A percentile compares a stretch with the other conserved stretches of the same genome.
Conservation (phyloP, 179 eudicot genomes). For the Spinacia oleracea region DNA sequence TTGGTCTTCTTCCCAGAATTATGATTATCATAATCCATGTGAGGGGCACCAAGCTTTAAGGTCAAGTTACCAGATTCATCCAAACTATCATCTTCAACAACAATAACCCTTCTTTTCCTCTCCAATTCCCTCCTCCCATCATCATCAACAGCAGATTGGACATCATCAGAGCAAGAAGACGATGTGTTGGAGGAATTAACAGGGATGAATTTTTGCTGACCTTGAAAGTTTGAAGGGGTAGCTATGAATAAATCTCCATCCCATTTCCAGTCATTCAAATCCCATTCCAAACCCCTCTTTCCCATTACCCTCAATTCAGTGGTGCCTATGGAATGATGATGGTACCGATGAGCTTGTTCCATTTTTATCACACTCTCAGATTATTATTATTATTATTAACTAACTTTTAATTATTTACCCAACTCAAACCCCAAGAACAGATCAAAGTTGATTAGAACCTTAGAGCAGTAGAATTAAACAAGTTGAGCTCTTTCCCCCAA, state of each 20-base stretch:
- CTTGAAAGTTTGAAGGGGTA: conserved; percentile 38
- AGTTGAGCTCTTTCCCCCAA: conserved; percentile 26
- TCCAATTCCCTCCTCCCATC: conserved; percentile 51
- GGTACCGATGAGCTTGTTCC: conserved; percentile 45
- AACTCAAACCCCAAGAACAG: conserved; percentile 13
- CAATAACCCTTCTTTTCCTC: conserved; percentile 51
- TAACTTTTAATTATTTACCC: too few relatives aligned
- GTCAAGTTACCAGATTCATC: conserved; percentile 48
- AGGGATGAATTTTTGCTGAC: conserved; percentile 46
- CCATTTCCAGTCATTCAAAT: conserved; percentile 86
- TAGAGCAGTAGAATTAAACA: conserved; percentile 24
- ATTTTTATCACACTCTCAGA: conserved; percentile 16
- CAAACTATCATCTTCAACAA: conserved; percentile 44
- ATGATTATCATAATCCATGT: neutral
- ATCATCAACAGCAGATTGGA: conserved; percentile 29
- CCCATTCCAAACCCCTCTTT: conserved; percentile 66
- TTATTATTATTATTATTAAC: too few relatives aligned
- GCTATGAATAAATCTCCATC: conserved; percentile 78
- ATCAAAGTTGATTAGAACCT: conserved; percentile 14
- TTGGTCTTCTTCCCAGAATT: conserved; percentile 63
- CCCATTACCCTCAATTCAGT: conserved; percentile 44
- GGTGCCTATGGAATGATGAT: conserved; percentile 34
- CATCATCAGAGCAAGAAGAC: conserved; percentile 59
- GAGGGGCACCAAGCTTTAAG: conserved; percentile 53
- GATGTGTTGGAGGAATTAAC: conserved; percentile 54